A percentile compares a stretch with the other conserved stretches of the same genome.
phyloP scores from a whole-genome alignment of 2,329 filamentous ascomycete genomes.

The Orbilia quercus region DNA sequence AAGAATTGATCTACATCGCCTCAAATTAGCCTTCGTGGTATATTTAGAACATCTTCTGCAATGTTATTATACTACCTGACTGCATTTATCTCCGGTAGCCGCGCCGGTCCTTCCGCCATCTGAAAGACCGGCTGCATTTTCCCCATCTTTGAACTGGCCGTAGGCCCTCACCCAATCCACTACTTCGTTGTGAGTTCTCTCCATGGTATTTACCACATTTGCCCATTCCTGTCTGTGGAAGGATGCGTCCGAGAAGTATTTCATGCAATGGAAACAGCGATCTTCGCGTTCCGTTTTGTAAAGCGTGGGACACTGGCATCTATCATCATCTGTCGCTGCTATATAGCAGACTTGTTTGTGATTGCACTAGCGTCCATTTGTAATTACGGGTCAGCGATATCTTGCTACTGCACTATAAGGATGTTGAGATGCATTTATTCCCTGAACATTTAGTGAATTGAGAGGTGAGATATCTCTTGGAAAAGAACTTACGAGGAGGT shows the following conservation, averaged over 20 bases:
- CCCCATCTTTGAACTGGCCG: neutral
- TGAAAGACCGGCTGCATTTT: no score
- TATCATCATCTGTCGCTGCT: neutral
- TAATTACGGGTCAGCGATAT: neutral
- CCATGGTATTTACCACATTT: conserved; percentile 2
- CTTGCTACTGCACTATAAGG: neutral
- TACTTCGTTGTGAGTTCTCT: neutral
- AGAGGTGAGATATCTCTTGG: no score
- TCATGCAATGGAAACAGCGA: neutral
- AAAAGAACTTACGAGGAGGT: neutral
- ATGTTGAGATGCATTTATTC: no score
- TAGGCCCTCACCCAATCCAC: neutral
- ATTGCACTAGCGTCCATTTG: neutral
- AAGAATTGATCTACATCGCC: no score
- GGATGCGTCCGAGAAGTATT: neutral
- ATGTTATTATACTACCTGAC: no score
- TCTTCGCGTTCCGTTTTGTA: neutral
- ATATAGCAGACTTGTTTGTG: conserved; percentile 17
- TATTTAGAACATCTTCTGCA: no score
- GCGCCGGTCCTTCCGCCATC: no score
- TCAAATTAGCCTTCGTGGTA: no score
- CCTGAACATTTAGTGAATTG: no score
- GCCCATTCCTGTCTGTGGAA: conserved; percentile 10
- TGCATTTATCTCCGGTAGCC: no score
- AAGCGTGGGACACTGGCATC: conserved; percentile 9